Evolutionary conservation across 805 yeast genomes (phyloP).

Genomic region (Brettanomyces sp.): DNA sequence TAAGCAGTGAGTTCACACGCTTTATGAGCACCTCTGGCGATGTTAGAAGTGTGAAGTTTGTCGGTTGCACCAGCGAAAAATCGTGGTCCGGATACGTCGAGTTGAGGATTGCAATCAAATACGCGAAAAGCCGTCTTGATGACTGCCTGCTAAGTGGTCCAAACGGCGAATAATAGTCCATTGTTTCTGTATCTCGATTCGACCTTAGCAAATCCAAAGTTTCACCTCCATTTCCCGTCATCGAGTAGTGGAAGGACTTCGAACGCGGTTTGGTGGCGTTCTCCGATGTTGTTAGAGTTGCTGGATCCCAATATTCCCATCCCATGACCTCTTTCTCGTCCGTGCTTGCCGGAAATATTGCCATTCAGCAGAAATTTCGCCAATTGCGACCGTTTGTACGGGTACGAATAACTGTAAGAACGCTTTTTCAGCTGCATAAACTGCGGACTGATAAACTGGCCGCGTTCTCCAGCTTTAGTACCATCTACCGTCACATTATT

Average conservation of each 20-base stretch:
- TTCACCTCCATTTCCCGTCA: not conserved
- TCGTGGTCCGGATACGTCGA: slow-evolving; percentile 96
- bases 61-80: slow-evolving; percentile 78
- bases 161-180: slow-evolving; percentile 49
- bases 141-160: slow-evolving; percentile 86
- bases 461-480: slow-evolving; percentile 2
- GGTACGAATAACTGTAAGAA: slow-evolving; percentile 24
- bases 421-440: slow-evolving; percentile 23
- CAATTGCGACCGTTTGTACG: slow-evolving; percentile 7
- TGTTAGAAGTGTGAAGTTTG: slow-evolving; percentile 52
- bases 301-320: slow-evolving; percentile 1
- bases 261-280: slow-evolving; percentile 13
- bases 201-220: slow-evolving; percentile 7
- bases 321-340: not conserved
- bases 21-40: slow-evolving; percentile 42
- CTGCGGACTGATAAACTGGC: slow-evolving; percentile 18
- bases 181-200: slow-evolving; percentile 15
- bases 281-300: slow-evolving; percentile 5
- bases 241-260: slow-evolving; percentile 18
- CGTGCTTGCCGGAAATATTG: not conserved
- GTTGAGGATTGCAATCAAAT: slow-evolving; percentile 81
- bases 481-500: not conserved
- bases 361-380: not conserved
- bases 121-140: slow-evolving; percentile 82
- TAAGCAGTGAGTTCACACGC: slow-evolving; percentile 68